These are phyloP conservation scores for Fusarium piperis DNA, from an alignment of 2,329 filamentous ascomycete genomes.

Conservation along the genomic window DNA sequence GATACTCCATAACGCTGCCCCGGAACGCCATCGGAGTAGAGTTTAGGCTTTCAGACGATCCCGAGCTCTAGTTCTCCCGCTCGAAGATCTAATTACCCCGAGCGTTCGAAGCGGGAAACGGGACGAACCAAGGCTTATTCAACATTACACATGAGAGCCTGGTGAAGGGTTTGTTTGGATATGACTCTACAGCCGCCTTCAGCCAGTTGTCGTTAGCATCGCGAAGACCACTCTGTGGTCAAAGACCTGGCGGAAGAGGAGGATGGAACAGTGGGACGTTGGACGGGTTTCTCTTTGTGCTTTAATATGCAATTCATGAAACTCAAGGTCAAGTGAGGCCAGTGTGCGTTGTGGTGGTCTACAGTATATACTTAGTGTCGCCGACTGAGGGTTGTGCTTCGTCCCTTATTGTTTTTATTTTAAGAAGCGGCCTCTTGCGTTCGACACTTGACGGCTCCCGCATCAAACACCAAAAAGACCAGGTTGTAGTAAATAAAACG, in stretches of 20 bases:
- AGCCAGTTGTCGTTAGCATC: background rate
- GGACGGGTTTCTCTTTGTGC: no score
- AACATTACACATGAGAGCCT: background rate
- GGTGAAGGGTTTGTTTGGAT: background rate
- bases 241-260: background rate
- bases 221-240: background rate
- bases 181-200: background rate
- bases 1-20: background rate
- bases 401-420: no score
- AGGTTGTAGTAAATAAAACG: no score
- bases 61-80: background rate
- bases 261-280: no score
- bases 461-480: no score
- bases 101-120: background rate
- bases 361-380: no score
- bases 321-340: no score
- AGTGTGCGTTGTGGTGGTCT: no score
- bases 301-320: no score
- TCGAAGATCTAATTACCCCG: background rate
- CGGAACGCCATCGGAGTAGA: background rate
- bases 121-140: background rate
- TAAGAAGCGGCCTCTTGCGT: no score
- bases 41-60: background rate
- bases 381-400: no score
- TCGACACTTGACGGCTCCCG: no score